These are phyloP conservation scores for Syzygium aromaticum DNA, from an alignment of 345 rosid species.

Conservation along the genomic window DNA sequence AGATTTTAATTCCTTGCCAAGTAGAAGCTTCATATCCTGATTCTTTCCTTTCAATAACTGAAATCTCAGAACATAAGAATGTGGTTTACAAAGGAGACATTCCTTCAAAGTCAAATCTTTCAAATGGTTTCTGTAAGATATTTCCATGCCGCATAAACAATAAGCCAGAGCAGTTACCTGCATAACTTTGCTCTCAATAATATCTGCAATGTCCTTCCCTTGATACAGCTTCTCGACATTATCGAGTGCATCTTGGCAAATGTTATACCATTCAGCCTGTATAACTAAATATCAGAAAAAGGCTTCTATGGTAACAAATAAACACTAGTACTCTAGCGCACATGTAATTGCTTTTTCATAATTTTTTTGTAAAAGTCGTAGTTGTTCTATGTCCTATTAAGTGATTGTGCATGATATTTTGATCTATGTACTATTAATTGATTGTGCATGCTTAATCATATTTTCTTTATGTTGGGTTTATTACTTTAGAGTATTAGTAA, in stretches of 20 bases:
- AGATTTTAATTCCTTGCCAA: slow-evolving; percentile 54
- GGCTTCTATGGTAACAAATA: neutral
- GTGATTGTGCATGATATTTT: too few species aligned
- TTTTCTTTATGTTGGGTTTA: neutral
- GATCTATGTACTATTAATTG: neutral
- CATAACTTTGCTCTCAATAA: slow-evolving; percentile 60
- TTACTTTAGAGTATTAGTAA: too few species aligned
- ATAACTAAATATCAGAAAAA: neutral
- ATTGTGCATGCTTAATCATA: neutral
- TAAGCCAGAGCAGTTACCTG: slow-evolving; percentile 37
- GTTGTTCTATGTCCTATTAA: neutral
- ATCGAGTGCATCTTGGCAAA: slow-evolving; percentile 61
- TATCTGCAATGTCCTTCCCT: slow-evolving; percentile 61
- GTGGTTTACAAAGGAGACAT: neutral
- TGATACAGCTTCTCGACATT: slow-evolving; percentile 55
- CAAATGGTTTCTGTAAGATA: neutral
- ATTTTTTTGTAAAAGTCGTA: neutral
- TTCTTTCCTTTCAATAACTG: slow-evolving; percentile 67
- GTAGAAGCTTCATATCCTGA: slow-evolving; percentile 33
- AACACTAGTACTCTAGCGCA: neutral
- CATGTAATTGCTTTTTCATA: neutral
- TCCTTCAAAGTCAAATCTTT: neutral
- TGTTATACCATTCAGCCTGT: slow-evolving; percentile 84
- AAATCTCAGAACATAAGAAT: slow-evolving; percentile 2
- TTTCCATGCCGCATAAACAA: neutral